A percentile compares a stretch with the other conserved stretches of the same genome.
Evolutionary conservation across 768 basidiomycete genomes (phyloP).

Genomic region (Neoboletus magnificus): DNA sequence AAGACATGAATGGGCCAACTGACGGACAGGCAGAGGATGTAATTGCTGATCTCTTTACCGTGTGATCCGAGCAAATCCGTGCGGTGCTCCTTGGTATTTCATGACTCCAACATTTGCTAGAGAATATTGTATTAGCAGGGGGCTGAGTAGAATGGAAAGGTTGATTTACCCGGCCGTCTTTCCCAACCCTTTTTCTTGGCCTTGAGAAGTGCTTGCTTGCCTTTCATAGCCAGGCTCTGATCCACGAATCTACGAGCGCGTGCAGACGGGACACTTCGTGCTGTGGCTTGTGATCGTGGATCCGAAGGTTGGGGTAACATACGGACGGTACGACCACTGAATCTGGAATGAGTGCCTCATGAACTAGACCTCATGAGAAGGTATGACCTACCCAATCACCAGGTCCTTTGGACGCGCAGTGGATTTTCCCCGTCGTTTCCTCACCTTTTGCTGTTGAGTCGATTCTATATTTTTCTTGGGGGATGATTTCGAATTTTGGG

Average conservation of each 20-base stretch:
- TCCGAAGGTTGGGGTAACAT: slow-evolving; percentile 36
- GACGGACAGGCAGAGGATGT: neutral
- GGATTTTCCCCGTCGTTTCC: slow-evolving; percentile 34
- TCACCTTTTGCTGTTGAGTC: slow-evolving; percentile 21
- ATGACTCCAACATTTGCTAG: slow-evolving; percentile 57
- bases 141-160: neutral
- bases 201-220: slow-evolving; percentile 26
- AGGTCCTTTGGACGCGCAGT: slow-evolving; percentile 44
- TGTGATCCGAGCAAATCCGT: slow-evolving; percentile 37
- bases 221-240: slow-evolving; percentile 47
- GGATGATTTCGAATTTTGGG: slow-evolving; percentile 20
- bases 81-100: slow-evolving; percentile 51
- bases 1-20: neutral
- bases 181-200: slow-evolving; percentile 52
- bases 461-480: slow-evolving; percentile 21
- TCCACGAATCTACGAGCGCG: slow-evolving; percentile 52
- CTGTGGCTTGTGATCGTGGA: slow-evolving; percentile 33
- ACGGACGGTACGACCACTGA: slow-evolving; percentile 53
- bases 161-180: slow-evolving; percentile 51
- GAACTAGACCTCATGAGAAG: neutral
- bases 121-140: neutral
- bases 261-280: slow-evolving; percentile 45
- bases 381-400: slow-evolving; percentile 47
- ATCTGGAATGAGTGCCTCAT: slow-evolving; percentile 3
- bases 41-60: neutral